Percentiles rank a stretch among this genome's conserved stretches.
Evolutionary conservation across 345 rosid genomes (phyloP).

Genomic region (Ceriops tagal): DNA sequence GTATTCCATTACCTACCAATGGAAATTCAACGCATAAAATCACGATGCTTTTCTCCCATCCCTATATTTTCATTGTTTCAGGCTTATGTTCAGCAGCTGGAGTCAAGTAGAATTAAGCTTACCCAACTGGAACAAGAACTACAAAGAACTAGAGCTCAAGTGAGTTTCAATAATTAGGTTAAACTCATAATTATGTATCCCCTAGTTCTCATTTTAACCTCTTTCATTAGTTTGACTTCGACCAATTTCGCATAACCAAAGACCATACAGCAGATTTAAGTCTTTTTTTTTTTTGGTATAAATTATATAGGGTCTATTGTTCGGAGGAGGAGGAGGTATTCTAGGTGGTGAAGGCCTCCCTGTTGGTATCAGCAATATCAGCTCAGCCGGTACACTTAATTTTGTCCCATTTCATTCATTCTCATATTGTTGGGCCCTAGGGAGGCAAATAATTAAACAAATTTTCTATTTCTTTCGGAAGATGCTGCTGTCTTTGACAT

Average conservation of each 20-base stretch:
- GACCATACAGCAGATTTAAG: too few relatives aligned
- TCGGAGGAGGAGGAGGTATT: slow-evolving; percentile 53
- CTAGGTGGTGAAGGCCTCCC: slow-evolving; percentile 64
- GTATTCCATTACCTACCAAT: not conserved
- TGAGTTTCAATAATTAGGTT: slow-evolving; percentile 20
- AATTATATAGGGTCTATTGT: slow-evolving; percentile 61
- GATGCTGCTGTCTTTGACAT: slow-evolving; percentile 81
- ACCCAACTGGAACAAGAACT: slow-evolving; percentile 92
- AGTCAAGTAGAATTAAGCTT: slow-evolving; percentile 88
- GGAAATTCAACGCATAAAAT: slow-evolving; percentile 12
- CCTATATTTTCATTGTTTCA: slow-evolving; percentile 24
- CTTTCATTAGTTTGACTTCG: not conserved
- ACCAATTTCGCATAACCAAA: too few relatives aligned
- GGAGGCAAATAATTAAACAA: not conserved
- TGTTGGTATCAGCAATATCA: slow-evolving; percentile 47
- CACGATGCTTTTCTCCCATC: not conserved
- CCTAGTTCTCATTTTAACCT: not conserved
- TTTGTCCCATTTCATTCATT: too few relatives aligned
- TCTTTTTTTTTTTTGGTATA: too few relatives aligned
- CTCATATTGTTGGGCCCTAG: not conserved
- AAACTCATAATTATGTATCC: not conserved
- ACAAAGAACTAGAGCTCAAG: slow-evolving; percentile 86
- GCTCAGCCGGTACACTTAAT: slow-evolving; percentile 46
- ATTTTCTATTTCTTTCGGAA: slow-evolving; percentile 1
- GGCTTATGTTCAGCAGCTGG: slow-evolving; percentile 98